Conservation (phyloP, 2,329 filamentous ascomycete species). For the Fusarium anguioides region DNA sequence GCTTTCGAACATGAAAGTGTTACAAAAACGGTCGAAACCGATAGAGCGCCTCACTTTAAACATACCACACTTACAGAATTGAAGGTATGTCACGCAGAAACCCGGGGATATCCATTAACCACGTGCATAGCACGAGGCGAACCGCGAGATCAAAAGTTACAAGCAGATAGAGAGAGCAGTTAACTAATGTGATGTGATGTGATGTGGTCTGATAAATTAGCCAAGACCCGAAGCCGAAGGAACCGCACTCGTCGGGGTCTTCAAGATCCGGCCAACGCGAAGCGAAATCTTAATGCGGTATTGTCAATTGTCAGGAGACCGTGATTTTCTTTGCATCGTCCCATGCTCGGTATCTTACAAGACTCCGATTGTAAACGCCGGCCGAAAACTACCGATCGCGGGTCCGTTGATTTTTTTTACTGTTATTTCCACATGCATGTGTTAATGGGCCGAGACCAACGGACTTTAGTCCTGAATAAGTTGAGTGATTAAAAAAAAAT, state of each 20-base stretch:
- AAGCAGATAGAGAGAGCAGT: not conserved
- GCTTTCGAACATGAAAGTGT: not conserved
- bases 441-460: slow-evolving; percentile 1
- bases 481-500: slow-evolving; percentile 28
- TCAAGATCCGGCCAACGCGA: slow-evolving; percentile 26
- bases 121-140: slow-evolving; percentile 24
- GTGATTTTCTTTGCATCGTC: slow-evolving; percentile 30
- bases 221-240: slow-evolving; percentile 1
- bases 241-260: not conserved
- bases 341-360: slow-evolving; percentile 25
- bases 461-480: slow-evolving; percentile 1
- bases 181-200: too few species aligned
- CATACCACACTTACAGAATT: not conserved
- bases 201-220: slow-evolving; percentile 1
- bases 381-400: slow-evolving; percentile 42
- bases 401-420: slow-evolving; percentile 15
- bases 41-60: not conserved
- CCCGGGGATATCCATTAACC: not conserved
- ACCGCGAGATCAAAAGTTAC: not conserved
- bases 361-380: slow-evolving; percentile 30
- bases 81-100: slow-evolving; percentile 24
- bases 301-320: slow-evolving; percentile 26
- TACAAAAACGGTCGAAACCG: not conserved
- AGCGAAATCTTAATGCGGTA: not conserved
- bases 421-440: not conserved